These are phyloP conservation scores for Iberis pinnata DNA, from an alignment of 345 rosid species.

Conservation along the genomic window DNA sequence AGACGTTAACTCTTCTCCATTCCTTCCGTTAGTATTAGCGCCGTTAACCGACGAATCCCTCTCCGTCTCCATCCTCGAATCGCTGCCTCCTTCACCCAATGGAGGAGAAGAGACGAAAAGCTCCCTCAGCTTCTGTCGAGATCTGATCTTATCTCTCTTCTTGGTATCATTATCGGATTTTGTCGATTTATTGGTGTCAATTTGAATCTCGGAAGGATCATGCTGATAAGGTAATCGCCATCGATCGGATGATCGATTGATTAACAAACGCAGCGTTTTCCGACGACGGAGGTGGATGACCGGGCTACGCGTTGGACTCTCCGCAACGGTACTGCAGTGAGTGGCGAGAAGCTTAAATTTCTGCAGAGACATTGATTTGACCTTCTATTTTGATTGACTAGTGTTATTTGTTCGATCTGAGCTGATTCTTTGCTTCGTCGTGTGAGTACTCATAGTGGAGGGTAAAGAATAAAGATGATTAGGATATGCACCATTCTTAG, in stretches of 20 bases:
- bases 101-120: constrained; percentile 77
- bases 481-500: too few relatives aligned
- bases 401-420: too few relatives aligned
- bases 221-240: constrained; percentile 36
- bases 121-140: constrained; percentile 61
- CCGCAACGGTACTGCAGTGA: constrained; percentile 70
- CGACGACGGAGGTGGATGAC: constrained; percentile 85
- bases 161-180: constrained; percentile 19
- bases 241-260: constrained; percentile 47
- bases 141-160: constrained; percentile 36
- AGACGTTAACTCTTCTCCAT: constrained; percentile 23
- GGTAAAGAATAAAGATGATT: too few relatives aligned
- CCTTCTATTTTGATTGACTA: neutral
- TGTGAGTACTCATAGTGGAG: too few relatives aligned
- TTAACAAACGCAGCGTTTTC: constrained; percentile 77
- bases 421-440: constrained; percentile 16
- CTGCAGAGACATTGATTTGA: constrained; percentile 54
- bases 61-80: constrained; percentile 22
- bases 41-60: constrained; percentile 31
- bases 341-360: constrained; percentile 78
- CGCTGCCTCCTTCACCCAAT: constrained; percentile 27
- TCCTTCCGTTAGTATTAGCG: constrained; percentile 19
- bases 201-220: constrained; percentile 26
- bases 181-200: constrained; percentile 25
- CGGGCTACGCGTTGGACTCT: constrained; percentile 76